Conservation (phyloP, 495 filamentous ascomycete genomes). For the Neurospora sp. region DNA sequence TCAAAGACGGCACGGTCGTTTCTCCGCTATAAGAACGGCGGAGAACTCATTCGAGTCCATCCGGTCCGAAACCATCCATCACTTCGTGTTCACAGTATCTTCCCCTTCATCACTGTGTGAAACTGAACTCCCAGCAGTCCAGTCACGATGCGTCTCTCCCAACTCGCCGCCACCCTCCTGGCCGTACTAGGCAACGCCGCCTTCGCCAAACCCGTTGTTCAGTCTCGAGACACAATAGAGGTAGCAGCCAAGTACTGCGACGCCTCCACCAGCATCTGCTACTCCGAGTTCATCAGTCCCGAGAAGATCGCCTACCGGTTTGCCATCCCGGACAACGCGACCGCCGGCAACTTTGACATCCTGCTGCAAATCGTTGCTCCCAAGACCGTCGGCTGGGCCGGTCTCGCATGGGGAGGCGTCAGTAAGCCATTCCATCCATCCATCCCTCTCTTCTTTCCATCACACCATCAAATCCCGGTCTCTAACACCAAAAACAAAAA, state of each 20-base stretch:
- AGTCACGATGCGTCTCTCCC: slow-evolving; percentile 21
- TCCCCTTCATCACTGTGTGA: background rate
- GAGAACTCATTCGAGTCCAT: background rate
- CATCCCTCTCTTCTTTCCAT: too few species aligned
- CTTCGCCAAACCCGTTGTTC: slow-evolving; percentile 8
- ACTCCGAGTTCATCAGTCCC: slow-evolving; percentile 23
- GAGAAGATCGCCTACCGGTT: slow-evolving; percentile 24
- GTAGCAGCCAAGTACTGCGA: slow-evolving; percentile 23
- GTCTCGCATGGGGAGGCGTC: slow-evolving; percentile 27
- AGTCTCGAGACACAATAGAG: slow-evolving; percentile 1
- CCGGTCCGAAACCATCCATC: background rate
- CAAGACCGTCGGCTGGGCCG: slow-evolving; percentile 28
- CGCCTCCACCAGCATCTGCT: slow-evolving; percentile 22
- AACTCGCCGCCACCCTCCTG: slow-evolving; percentile 14
- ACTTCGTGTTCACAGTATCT: background rate
- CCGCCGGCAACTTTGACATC: slow-evolving; percentile 21
- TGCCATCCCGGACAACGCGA: slow-evolving; percentile 30
- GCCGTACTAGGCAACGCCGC: slow-evolving; percentile 13
- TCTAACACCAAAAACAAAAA: background rate
- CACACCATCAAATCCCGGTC: background rate
- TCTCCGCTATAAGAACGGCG: background rate
- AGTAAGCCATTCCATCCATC: background rate
- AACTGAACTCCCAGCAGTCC: background rate
- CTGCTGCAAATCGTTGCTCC: slow-evolving; percentile 28
- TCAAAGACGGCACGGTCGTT: background rate